Evolutionary conservation across 2,329 filamentous ascomycete species (phyloP).

Genomic region (Beauveria bassiana): DNA sequence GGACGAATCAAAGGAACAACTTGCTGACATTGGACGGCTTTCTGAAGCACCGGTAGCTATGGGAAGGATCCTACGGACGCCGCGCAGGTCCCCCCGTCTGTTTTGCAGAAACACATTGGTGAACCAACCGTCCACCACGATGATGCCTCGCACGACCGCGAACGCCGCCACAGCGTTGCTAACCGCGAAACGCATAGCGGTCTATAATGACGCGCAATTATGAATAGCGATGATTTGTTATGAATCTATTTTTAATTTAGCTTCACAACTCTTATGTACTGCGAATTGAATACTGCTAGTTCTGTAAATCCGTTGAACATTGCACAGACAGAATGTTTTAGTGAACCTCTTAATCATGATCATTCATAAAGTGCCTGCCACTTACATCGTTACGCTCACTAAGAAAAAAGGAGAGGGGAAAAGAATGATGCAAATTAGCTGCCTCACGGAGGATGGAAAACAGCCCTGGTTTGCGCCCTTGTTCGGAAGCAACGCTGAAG

Average conservation of each 20-base stretch:
- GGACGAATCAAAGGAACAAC: neutral
- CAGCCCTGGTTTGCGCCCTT: too few relatives aligned
- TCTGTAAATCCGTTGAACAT: too few relatives aligned
- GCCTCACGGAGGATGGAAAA: too few relatives aligned
- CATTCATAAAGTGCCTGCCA: too few relatives aligned
- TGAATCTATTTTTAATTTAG: neutral
- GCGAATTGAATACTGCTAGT: neutral
- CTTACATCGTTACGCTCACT: too few relatives aligned
- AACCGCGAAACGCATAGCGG: conserved; percentile 42
- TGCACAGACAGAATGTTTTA: too few relatives aligned
- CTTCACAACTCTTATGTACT: conserved; percentile 1
- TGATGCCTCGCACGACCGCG: conserved; percentile 34
- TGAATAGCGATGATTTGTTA: conserved; percentile 8
- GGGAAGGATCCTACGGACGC: conserved; percentile 44
- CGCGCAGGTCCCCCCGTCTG: conserved; percentile 49
- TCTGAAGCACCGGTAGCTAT: neutral
- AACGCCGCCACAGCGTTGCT: conserved; percentile 38
- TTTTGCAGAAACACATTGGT: conserved; percentile 39
- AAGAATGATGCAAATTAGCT: too few relatives aligned
- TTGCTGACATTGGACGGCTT: conserved; percentile 2
- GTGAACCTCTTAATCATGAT: too few relatives aligned
- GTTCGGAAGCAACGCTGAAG: too few relatives aligned
- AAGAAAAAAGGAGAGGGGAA: too few relatives aligned
- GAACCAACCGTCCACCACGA: conserved; percentile 37
- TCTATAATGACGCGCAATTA: conserved; percentile 25